Conservation (phyloP, 2,329 filamentous ascomycete genomes). For the Chrysoporthe puriensis region DNA sequence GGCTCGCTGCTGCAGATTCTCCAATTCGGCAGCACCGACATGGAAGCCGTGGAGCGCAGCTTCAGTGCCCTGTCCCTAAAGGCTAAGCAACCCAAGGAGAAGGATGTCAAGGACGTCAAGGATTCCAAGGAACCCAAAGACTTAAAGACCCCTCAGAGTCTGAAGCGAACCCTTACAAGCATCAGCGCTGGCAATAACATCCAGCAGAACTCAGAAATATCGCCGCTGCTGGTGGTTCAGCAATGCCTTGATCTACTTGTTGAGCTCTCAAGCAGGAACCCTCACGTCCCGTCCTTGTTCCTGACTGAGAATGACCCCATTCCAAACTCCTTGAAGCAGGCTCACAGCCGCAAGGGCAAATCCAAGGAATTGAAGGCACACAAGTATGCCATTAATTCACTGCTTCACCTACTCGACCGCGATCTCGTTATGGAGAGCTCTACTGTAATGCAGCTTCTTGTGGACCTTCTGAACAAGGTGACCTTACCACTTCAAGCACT, state of each 20-base stretch:
- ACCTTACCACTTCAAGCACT: constrained; percentile 83
- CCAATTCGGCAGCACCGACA: constrained; percentile 92
- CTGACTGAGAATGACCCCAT: constrained; percentile 87
- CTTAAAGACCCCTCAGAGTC: constrained; percentile 76
- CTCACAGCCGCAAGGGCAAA: constrained; percentile 82
- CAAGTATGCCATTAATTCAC: constrained; percentile 89
- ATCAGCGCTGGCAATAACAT: constrained; percentile 48
- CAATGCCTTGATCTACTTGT: constrained; percentile 88
- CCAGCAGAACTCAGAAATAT: constrained; percentile 79
- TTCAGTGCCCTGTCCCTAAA: constrained; percentile 91
- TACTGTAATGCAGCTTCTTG: constrained; percentile 93
- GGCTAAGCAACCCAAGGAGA: constrained; percentile 77
- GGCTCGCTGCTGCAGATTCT: constrained; percentile 90
- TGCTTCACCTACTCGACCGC: constrained; percentile 87
- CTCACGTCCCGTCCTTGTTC: constrained; percentile 88
- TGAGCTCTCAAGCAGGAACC: constrained; percentile 81
- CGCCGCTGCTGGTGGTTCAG: constrained; percentile 91
- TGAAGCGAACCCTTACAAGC: constrained; percentile 75
- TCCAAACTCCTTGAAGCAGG: constrained; percentile 74
- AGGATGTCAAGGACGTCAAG: constrained; percentile 69
- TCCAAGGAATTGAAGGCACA: constrained; percentile 80
- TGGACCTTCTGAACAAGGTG: constrained; percentile 83
- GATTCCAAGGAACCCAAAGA: constrained; percentile 63
- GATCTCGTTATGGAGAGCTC: constrained; percentile 96
- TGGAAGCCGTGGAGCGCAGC: constrained; percentile 91